Percentiles rank a stretch among this genome's conserved stretches.
phyloP scores from a whole-genome alignment of 306 rosid species.

The barrel medic (Medicago truncatula) region MtrunA17r5.0-ANR NC_053042.1:21140001-21140500 shows the following conservation, averaged over 20 bases:
- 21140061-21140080: neutral
- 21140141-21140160: constrained; percentile 6
- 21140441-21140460: too few relatives aligned
- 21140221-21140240: constrained; percentile 5
- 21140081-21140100: neutral
- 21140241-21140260: neutral
- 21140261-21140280: neutral
- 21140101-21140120: neutral
- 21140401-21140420: too few relatives aligned
- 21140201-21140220: neutral
- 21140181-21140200: neutral
- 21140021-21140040: neutral
- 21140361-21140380: too few relatives aligned
- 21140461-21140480: too few relatives aligned
- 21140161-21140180: neutral
- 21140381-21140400: too few relatives aligned
- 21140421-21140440: too few relatives aligned
- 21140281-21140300: neutral
- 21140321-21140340: too few relatives aligned
- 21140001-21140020: neutral
- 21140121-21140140: neutral
- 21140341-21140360: too few relatives aligned
- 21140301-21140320: too few relatives aligned
- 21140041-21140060: too few relatives aligned
- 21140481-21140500: too few relatives aligned